Evolutionary conservation across 2,329 filamentous ascomycete species (phyloP).

Genomic region (Botrytis deweyae): DNA sequence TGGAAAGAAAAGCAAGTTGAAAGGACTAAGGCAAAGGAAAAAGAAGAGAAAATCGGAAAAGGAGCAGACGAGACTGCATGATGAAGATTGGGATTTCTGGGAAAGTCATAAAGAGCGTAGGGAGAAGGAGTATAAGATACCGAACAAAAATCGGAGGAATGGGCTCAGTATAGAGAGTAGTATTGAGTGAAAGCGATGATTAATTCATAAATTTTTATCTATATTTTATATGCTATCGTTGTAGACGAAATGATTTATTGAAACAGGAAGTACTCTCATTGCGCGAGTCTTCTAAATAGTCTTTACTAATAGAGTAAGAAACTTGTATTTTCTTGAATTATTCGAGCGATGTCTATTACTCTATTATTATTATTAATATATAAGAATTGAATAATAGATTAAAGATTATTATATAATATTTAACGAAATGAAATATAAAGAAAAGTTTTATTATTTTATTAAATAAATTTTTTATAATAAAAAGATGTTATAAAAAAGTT

Average conservation of each 20-base stretch:
- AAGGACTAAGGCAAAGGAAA: neutral
- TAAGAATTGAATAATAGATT: too few relatives aligned
- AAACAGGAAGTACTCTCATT: neutral
- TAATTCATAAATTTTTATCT: neutral
- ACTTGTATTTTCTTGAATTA: too few relatives aligned
- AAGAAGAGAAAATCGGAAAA: neutral
- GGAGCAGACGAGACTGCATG: neutral
- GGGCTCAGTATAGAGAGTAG: neutral
- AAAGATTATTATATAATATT: too few relatives aligned
- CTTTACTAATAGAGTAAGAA: too few relatives aligned
- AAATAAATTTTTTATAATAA: too few relatives aligned
- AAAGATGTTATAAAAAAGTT: too few relatives aligned
- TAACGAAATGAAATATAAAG: too few relatives aligned
- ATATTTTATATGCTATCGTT: neutral
- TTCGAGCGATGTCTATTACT: too few relatives aligned
- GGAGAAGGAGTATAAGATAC: neutral
- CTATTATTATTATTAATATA: too few relatives aligned
- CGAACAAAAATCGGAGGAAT: neutral
- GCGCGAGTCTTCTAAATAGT: neutral
- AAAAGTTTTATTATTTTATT: too few relatives aligned
- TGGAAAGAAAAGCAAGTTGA: neutral
- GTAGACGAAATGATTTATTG: rapidly evolving
- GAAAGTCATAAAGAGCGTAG: neutral
- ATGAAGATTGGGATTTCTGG: neutral
- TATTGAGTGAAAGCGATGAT: neutral